phyloP scores from a whole-genome alignment of 768 basidiomycete species.

The Clitopilus passeckerianus region DNA sequence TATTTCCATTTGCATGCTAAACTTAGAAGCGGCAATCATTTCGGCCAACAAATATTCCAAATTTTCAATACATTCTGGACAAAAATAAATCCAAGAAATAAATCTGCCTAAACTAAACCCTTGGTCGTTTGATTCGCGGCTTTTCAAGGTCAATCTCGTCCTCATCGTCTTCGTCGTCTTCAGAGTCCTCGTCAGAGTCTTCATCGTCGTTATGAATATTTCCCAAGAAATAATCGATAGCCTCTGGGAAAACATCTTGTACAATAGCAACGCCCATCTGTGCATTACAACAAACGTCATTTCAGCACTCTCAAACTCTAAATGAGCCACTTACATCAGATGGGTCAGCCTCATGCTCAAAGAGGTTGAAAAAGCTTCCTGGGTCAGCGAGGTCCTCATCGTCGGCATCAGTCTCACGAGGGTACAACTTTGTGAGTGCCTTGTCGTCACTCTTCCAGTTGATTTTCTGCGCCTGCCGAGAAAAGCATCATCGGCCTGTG shows the following conservation, averaged over 20 bases:
- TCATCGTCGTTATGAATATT: constrained; percentile 52
- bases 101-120: constrained; percentile 33
- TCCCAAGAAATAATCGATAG: constrained; percentile 79
- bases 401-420: constrained; percentile 55
- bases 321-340: constrained; percentile 45
- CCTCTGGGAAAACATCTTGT: constrained; percentile 76
- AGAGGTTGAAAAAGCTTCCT: constrained; percentile 89
- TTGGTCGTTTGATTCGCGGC: constrained; percentile 72
- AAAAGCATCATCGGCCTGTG: constrained; percentile 5
- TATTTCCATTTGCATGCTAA: background rate
- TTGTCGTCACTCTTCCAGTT: constrained; percentile 78
- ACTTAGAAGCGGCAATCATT: constrained; percentile 7
- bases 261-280: constrained; percentile 71
- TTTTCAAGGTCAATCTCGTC: constrained; percentile 89
- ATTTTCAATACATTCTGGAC: background rate
- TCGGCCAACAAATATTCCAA: constrained; percentile 5
- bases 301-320: constrained; percentile 17
- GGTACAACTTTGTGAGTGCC: constrained; percentile 76
- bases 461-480: constrained; percentile 56
- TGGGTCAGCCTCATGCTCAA: constrained; percentile 61
- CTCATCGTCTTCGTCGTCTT: constrained; percentile 71
- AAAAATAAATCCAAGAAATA: constrained; percentile 15
- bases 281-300: background rate
- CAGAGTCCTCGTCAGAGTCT: constrained; percentile 63
- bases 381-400: constrained; percentile 63